A percentile compares a stretch with the other conserved stretches of the same genome.
Conservation (phyloP, 2,329 filamentous ascomycete species). For the Diaporthe destruens region DNA sequence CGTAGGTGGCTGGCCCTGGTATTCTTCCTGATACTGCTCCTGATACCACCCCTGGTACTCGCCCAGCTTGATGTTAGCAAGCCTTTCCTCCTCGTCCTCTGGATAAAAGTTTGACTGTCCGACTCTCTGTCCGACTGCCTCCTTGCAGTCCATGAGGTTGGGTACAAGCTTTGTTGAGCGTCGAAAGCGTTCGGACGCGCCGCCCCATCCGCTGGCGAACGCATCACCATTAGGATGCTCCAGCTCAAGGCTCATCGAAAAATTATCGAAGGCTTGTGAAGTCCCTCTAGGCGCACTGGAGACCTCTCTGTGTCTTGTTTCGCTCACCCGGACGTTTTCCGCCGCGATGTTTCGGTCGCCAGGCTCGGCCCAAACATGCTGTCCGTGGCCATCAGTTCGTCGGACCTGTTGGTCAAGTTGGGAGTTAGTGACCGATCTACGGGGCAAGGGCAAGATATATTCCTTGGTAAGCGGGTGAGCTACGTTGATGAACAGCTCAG, state of each 20-base stretch:
- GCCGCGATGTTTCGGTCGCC: neutral
- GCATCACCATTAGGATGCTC: conserved; percentile 6
- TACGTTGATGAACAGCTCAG: conserved; percentile 33
- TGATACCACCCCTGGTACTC: neutral
- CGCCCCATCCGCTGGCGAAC: conserved; percentile 35
- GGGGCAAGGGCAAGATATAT: conserved; percentile 37
- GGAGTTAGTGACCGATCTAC: conserved; percentile 14
- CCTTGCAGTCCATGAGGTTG: conserved; percentile 37
- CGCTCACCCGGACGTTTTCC: conserved; percentile 19
- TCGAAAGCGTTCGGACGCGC: conserved; percentile 33
- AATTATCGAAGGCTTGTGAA: neutral
- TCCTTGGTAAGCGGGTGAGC: conserved; percentile 36
- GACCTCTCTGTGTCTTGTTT: neutral
- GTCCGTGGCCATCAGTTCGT: neutral
- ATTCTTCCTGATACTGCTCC: neutral
- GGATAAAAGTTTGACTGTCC: conserved; percentile 29
- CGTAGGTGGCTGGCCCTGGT: neutral
- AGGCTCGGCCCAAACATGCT: neutral
- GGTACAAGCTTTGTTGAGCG: conserved; percentile 35
- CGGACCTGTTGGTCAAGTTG: neutral
- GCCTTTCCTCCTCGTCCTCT: conserved; percentile 12
- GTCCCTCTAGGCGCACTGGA: neutral
- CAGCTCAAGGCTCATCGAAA: neutral
- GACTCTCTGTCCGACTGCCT: conserved; percentile 21
- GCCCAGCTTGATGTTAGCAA: conserved; percentile 29